Evolutionary conservation across 306 rosid species (phyloP).

Genomic region (Comarum palustre): DNA sequence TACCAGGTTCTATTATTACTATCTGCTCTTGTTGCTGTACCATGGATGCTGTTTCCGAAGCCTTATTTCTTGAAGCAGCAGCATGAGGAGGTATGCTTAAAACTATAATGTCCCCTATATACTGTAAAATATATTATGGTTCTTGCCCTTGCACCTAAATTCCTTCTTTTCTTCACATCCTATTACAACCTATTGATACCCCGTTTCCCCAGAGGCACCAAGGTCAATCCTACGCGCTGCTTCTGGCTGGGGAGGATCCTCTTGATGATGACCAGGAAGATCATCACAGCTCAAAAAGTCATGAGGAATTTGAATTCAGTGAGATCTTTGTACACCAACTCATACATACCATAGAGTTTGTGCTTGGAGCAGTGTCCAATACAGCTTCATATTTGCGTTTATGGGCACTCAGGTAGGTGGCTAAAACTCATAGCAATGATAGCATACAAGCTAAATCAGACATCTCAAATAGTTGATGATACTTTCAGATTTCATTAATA

Average conservation of each 20-base stretch:
- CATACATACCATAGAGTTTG: conserved; percentile 85
- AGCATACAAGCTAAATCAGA: background rate
- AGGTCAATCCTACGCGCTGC: conserved; percentile 56
- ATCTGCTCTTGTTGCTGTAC: conserved; percentile 69
- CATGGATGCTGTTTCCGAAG: conserved; percentile 92
- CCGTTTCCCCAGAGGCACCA: conserved; percentile 56
- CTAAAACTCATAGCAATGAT: background rate
- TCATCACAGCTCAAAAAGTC: conserved; percentile 29
- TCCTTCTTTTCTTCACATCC: conserved; percentile 1
- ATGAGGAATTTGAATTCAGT: conserved; percentile 64
- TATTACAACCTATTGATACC: background rate
- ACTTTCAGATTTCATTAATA: background rate
- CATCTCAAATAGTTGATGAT: background rate
- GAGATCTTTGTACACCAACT: conserved; percentile 85
- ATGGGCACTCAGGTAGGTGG: conserved; percentile 78
- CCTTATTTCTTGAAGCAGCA: conserved; percentile 80
- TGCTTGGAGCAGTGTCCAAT: conserved; percentile 82
- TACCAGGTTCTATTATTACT: conserved; percentile 59
- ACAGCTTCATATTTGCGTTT: conserved; percentile 84
- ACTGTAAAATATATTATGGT: background rate
- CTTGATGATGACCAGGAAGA: conserved; percentile 41
- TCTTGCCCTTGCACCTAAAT: background rate
- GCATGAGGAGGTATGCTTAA: conserved; percentile 55
- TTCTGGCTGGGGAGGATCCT: conserved; percentile 47
- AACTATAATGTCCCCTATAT: background rate